Percentiles rank a stretch among this genome's conserved stretches.
Evolutionary conservation across 441 rosid genomes (phyloP).

Genomic region (Populus trichocarpa): DNA sequence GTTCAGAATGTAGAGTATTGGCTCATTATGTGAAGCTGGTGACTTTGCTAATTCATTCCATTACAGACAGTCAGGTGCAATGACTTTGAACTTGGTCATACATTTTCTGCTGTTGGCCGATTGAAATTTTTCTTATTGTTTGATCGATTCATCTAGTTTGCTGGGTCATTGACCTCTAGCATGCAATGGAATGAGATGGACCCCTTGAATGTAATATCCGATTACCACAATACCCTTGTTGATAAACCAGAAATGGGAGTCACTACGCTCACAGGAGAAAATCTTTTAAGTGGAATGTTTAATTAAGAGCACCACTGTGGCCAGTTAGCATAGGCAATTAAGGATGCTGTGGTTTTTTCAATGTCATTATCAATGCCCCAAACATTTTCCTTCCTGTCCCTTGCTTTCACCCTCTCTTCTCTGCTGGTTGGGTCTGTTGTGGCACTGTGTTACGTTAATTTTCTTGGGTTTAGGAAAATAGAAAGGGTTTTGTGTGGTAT

Average conservation of each 20-base stretch:
- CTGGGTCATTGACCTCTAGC: not conserved
- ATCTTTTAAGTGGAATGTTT: too few relatives aligned
- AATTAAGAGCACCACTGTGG: too few relatives aligned
- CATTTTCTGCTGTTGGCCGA: not conserved
- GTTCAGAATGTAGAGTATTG: not conserved
- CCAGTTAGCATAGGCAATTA: too few relatives aligned
- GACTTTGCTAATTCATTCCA: not conserved
- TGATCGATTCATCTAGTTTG: not conserved
- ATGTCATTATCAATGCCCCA: conserved; percentile 81
- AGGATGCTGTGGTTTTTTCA: conserved; percentile 25
- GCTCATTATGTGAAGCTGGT: not conserved
- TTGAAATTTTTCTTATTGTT: not conserved
- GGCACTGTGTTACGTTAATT: conserved; percentile 11
- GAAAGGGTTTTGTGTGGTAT: conserved; percentile 6
- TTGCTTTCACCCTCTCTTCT: conserved; percentile 32
- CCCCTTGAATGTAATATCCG: not conserved
- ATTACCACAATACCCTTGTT: not conserved
- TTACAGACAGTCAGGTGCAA: not conserved
- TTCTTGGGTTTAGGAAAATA: conserved; percentile 11
- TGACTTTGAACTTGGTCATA: not conserved
- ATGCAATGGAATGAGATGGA: not conserved
- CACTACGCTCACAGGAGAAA: not conserved
- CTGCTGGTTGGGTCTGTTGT: conserved; percentile 17
- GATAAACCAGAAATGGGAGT: not conserved
- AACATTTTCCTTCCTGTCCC: conserved; percentile 60